phyloP scores from a whole-genome alignment of 345 rosid species.

The Salix viminalis region DNA sequence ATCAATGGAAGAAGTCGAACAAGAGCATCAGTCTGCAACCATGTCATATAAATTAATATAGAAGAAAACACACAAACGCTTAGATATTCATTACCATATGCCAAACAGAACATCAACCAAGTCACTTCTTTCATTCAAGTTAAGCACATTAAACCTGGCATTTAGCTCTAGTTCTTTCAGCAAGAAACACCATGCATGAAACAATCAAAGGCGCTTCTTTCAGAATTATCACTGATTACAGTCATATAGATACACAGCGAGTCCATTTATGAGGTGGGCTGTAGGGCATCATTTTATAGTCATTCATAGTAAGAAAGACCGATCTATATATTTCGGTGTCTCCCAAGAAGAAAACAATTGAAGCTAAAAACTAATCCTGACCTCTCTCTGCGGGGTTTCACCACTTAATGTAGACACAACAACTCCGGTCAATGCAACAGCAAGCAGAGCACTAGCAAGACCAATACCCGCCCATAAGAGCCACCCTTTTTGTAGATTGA shows the following conservation, averaged over 20 bases:
- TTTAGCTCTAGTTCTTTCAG: too few relatives aligned
- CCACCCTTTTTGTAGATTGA: constrained; percentile 59
- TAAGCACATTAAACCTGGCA: neutral
- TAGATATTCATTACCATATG: constrained; percentile 1
- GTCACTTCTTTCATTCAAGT: neutral
- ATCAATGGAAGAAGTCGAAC: constrained; percentile 64
- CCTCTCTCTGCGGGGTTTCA: constrained; percentile 61
- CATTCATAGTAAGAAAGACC: neutral
- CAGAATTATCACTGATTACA: too few relatives aligned
- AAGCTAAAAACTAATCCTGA: constrained; percentile 24
- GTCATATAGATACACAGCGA: too few relatives aligned
- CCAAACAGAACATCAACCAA: neutral
- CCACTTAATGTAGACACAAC: constrained; percentile 45
- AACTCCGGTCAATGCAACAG: constrained; percentile 42
- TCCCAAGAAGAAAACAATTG: neutral
- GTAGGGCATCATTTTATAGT: neutral
- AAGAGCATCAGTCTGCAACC: constrained; percentile 61
- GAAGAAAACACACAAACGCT: neutral
- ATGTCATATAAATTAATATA: constrained; percentile 3
- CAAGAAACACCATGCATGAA: too few relatives aligned
- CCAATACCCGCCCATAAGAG: constrained; percentile 62
- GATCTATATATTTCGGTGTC: too few relatives aligned
- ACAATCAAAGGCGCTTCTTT: too few relatives aligned
- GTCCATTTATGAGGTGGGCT: neutral
- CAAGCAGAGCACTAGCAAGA: constrained; percentile 47